Evolutionary conservation across 371 early-diverging fungal genomes (phyloP).

Genomic region (Sporodiniella umbellata): DNA sequence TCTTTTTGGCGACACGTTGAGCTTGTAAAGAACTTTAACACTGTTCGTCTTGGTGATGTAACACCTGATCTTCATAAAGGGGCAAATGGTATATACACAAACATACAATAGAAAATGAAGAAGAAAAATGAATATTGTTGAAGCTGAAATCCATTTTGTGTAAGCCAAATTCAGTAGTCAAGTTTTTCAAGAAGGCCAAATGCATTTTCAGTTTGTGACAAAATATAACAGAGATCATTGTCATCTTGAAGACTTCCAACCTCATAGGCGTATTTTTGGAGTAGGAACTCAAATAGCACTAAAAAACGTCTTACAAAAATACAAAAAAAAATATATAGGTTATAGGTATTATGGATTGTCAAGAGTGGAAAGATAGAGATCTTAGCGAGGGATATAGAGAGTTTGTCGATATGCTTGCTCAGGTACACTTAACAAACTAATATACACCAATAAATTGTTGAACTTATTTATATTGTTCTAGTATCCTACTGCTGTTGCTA

Average conservation of each 20-base stretch:
- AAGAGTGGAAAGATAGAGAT: slow-evolving; percentile 63
- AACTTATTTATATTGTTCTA: no score
- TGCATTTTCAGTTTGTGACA: slow-evolving; percentile 77
- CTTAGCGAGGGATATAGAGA: slow-evolving; percentile 62
- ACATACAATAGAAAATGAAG: neutral
- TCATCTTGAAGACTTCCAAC: slow-evolving; percentile 77
- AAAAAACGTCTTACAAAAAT: neutral
- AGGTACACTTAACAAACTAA: slow-evolving; percentile 40
- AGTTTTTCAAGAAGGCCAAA: slow-evolving; percentile 64
- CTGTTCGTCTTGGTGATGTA: slow-evolving; percentile 57
- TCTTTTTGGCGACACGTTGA: slow-evolving; percentile 71
- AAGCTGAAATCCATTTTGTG: neutral
- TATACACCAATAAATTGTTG: no score
- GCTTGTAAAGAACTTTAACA: slow-evolving; percentile 56
- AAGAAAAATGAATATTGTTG: neutral
- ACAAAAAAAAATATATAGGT: slow-evolving; percentile 33
- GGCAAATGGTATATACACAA: slow-evolving; percentile 50
- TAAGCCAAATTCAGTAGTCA: slow-evolving; percentile 27
- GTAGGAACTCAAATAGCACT: slow-evolving; percentile 33
- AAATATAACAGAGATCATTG: slow-evolving; percentile 60
- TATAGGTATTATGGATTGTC: slow-evolving; percentile 82
- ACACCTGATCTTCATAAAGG: slow-evolving; percentile 59
- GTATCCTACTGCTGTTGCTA: slow-evolving; percentile 74
- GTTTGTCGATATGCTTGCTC: slow-evolving; percentile 62
- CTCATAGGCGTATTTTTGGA: slow-evolving; percentile 75